phyloP scores from a whole-genome alignment of 2,329 filamentous ascomycete species.

The Nemania sp. region DNA sequence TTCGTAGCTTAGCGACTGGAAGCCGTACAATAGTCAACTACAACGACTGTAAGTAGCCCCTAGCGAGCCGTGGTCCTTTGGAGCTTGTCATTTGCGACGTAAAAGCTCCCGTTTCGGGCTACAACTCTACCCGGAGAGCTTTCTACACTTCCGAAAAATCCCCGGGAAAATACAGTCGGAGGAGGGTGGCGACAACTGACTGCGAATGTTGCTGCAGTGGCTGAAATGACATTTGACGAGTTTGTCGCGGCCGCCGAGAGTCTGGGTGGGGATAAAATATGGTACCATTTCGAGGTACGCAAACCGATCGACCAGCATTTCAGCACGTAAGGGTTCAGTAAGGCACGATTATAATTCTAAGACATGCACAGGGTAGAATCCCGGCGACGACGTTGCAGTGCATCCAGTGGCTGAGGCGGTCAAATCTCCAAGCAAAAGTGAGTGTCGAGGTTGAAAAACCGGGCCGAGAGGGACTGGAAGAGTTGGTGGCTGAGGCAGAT shows the following conservation, averaged over 20 bases:
- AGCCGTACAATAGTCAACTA: slow-evolving; percentile 79
- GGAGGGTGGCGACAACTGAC: slow-evolving; percentile 20
- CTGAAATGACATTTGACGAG: slow-evolving; percentile 74
- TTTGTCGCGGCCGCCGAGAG: slow-evolving; percentile 61
- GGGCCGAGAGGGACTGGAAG: slow-evolving; percentile 67
- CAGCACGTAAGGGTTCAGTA: slow-evolving; percentile 27
- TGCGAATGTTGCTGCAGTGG: slow-evolving; percentile 52
- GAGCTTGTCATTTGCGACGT: neutral
- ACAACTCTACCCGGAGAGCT: neutral
- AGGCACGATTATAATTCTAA: slow-evolving; percentile 33
- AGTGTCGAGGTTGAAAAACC: slow-evolving; percentile 82
- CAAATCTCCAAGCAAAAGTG: slow-evolving; percentile 60
- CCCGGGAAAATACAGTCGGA: neutral
- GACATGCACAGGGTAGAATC: slow-evolving; percentile 67
- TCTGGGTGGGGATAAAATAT: slow-evolving; percentile 57
- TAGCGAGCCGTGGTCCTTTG: neutral
- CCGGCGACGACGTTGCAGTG: slow-evolving; percentile 70
- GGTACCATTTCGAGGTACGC: slow-evolving; percentile 79
- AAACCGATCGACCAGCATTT: slow-evolving; percentile 41
- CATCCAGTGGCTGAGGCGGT: slow-evolving; percentile 65
- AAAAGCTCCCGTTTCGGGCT: neutral
- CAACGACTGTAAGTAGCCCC: slow-evolving; percentile 59
- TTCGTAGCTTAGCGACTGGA: slow-evolving; percentile 69
- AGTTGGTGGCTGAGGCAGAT: slow-evolving; percentile 72
- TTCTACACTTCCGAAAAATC: neutral